Evolutionary conservation across 805 yeast genomes (phyloP), one percentile per base, ranked within the genome.

Genomic region (Metschnikowia hibisci): DNA sequence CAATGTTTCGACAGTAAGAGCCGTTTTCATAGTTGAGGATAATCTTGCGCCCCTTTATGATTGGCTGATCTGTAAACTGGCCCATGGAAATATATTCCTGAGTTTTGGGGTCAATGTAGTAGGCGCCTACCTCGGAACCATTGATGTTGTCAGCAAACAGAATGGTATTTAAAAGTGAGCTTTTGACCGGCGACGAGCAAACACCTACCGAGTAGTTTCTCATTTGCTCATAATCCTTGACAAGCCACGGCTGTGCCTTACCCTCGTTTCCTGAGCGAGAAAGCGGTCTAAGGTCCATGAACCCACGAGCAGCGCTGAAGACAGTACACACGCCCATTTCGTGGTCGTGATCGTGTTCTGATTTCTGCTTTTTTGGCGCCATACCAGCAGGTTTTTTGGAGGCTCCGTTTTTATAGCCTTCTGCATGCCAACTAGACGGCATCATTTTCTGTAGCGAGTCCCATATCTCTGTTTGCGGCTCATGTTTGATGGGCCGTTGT

Each of bases 151-250:
- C 79, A 56, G 64, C 66, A 46, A 69, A 75, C 12, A 51, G 42
- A 4, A 32, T 36, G 4, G 51, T 38, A 42, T 65, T 70, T 56
- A 60, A 64, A 14, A n/a, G 13, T 9, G 45, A 39, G 12, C 32
- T 34, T 37, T 60, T 54, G 32, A 75, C 55, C 20, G 83, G 78
- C n/a, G 80, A 63, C 41, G 85, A 74, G 54, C 91, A 84, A 3
- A 84, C 67, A n/a, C 86, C 84, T 32, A 84, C 52, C 1, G 91
- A 84, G 65, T 83, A 89, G 62, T 89, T 89, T 37, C 66, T 69
- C 22, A 81, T 81, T 53, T 77, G 78, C 50, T 83, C 93, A 59
- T 74, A 76, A 0, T 95, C 95, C 47, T 74, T 75, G 3, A 90
- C 80, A 31, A 71, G 63, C 87, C 90, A 87, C 18, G 82, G 64